Base-by-base conservation (phyloP, 2,329 filamentous ascomycete genomes). In the Monilinia laxa region DNA sequence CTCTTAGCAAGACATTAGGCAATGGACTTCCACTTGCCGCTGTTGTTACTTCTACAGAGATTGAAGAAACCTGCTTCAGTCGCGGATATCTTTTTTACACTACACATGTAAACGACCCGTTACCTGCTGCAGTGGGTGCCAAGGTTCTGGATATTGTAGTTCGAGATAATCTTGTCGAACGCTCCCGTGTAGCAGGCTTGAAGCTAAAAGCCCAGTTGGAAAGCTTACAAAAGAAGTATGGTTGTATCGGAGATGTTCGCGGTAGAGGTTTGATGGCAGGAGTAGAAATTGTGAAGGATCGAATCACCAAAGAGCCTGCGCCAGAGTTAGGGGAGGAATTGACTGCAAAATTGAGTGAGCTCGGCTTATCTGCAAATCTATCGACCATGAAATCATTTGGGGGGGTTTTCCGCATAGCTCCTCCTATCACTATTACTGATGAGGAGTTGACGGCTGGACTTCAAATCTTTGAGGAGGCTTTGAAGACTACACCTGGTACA, bases 81-180 rank as follows among this genome's bases (percentile, higher is more conserved):
- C 77, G 78, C 3, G 82, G 80, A 38, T 88, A 81, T 70, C 77
- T 84, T 23, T 88, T 84, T 72, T 82, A 85, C 69, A 88, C 85
- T 0, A 89, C 86, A 0, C 87, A 88, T 70, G 76, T 87, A 59
- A 87, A 89, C 69, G 86, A 89, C 69, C 85, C 86, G 0, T 76
- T 88, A 0, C 81, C 85, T 0, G 84, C 84, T 0, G 83, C 85
- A 0, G 84, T 88, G 1, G 85, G 85, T 0, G 79, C 83, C 68
- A 87, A 87, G 71, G 85, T 88, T 2, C 79, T 89, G 1, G 85
- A 88, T 67, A 85, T 88, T 16, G 83, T 89, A 0, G 78, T 83
- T 25, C 78, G 85, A 1, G 85, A 88, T 68, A 76, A 80, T 25
- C 76, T 89, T 12, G 67, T 78, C 81, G 67, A 76, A 73, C 0